Evolutionary conservation across 164 flowering plant genomes (phyloP).

Genomic region (Amborella trichopoda): DNA sequence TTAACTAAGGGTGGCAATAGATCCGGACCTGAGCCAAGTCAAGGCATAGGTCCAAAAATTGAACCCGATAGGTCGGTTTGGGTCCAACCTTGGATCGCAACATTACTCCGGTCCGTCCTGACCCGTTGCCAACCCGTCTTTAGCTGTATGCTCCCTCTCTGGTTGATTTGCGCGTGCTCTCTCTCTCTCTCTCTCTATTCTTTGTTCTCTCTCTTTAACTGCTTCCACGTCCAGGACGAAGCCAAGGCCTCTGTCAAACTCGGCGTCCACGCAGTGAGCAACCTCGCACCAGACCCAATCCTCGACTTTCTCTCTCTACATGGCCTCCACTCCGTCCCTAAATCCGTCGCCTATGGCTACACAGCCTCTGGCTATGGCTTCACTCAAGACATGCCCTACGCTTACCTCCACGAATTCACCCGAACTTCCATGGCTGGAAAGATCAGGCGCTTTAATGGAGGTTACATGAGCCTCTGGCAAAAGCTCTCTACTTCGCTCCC

Average conservation of each 20-base stretch:
- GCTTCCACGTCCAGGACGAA: slow-evolving; percentile 54
- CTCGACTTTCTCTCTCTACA: slow-evolving; percentile 38
- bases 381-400: slow-evolving; percentile 82
- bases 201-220: too few relatives aligned
- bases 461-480: slow-evolving; percentile 55
- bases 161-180: too few relatives aligned
- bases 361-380: slow-evolving; percentile 85
- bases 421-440: slow-evolving; percentile 83
- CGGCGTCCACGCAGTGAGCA: slow-evolving; percentile 62
- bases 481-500: slow-evolving; percentile 41
- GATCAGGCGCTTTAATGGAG: slow-evolving; percentile 58
- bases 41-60: too few relatives aligned
- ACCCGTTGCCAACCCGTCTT: too few relatives aligned
- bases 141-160: too few relatives aligned
- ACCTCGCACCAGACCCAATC: slow-evolving; percentile 43
- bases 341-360: slow-evolving; percentile 71
- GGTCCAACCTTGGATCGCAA: too few relatives aligned
- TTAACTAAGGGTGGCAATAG: too few relatives aligned
- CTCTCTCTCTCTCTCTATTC: too few relatives aligned
- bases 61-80: too few relatives aligned
- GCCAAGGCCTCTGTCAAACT: slow-evolving; percentile 36
- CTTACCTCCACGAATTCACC: slow-evolving; percentile 73
- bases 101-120: too few relatives aligned
- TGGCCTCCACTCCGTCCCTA: slow-evolving; percentile 50
- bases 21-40: too few relatives aligned